Percentiles rank a stretch among this genome's conserved stretches.
Conservation (phyloP, 2,329 filamentous ascomycete species). For the Phyllosticta ampelicida region DNA sequence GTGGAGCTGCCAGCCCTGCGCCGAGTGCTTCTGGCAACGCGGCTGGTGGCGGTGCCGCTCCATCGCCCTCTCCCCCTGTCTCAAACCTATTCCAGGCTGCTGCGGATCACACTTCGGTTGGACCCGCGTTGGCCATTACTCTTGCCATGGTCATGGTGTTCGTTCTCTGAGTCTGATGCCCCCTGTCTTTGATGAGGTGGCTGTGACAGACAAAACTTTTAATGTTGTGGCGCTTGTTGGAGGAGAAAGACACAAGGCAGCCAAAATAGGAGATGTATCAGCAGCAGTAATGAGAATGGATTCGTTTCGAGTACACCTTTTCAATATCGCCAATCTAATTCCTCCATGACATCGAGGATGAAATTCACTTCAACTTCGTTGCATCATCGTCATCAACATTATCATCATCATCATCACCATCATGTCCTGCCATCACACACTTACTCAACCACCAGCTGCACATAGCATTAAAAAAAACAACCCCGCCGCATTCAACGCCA, state of each 20-base stretch:
- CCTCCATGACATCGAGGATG: no score
- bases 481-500: not conserved
- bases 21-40: not conserved
- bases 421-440: not conserved
- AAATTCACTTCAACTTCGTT: no score
- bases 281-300: no score
- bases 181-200: not conserved
- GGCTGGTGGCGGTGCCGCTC: not conserved
- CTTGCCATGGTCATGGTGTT: not conserved
- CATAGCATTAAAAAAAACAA: not conserved
- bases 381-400: no score
- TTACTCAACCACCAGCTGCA: not conserved
- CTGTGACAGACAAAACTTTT: not conserved
- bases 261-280: no score
- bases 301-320: no score
- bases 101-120: not conserved
- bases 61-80: no score
- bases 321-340: no score
- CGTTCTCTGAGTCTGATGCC: not conserved
- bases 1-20: not conserved
- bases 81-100: not conserved
- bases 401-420: not conserved
- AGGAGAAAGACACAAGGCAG: no score
- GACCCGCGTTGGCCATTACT: not conserved
- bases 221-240: not conserved